Evolutionary conservation across 1,139 yeast genomes (phyloP).

Genomic region (Trichomonascaceae sp.): DNA sequence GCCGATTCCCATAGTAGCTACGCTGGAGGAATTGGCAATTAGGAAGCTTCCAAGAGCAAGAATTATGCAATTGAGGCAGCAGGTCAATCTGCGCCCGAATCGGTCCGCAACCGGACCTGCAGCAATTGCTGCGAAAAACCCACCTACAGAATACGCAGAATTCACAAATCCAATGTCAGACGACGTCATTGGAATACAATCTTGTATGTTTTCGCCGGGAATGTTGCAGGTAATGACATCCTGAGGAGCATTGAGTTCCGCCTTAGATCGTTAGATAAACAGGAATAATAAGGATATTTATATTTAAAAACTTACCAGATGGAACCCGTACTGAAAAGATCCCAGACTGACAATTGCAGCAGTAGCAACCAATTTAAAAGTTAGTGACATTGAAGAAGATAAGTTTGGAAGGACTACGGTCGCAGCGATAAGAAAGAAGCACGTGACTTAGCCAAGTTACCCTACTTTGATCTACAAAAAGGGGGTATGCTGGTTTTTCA

Average conservation of each 20-base stretch:
- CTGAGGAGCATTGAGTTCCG: slow-evolving; percentile 83
- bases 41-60: slow-evolving; percentile 64
- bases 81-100: slow-evolving; percentile 57
- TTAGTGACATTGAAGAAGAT: neutral
- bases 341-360: slow-evolving; percentile 43
- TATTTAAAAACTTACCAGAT: slow-evolving; percentile 39
- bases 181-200: slow-evolving; percentile 58
- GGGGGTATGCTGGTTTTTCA: too few species aligned
- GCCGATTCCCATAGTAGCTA: slow-evolving; percentile 50
- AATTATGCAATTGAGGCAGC: slow-evolving; percentile 49
- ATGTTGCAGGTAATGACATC: slow-evolving; percentile 49
- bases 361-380: slow-evolving; percentile 12
- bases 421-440: neutral
- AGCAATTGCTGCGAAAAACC: slow-evolving; percentile 67
- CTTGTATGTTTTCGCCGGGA: slow-evolving; percentile 27
- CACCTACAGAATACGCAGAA: slow-evolving; percentile 81
- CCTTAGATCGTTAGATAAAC: slow-evolving; percentile 24
- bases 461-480: too few species aligned
- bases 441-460: neutral
- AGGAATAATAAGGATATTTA: too few species aligned
- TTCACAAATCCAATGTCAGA: slow-evolving; percentile 75
- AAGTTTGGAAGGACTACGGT: neutral
- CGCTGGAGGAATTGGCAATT: slow-evolving; percentile 48
- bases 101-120: slow-evolving; percentile 67
- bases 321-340: slow-evolving; percentile 85